Evolutionary conservation across 805 yeast species (phyloP).

Genomic region (Saccharomycopsis vini): DNA sequence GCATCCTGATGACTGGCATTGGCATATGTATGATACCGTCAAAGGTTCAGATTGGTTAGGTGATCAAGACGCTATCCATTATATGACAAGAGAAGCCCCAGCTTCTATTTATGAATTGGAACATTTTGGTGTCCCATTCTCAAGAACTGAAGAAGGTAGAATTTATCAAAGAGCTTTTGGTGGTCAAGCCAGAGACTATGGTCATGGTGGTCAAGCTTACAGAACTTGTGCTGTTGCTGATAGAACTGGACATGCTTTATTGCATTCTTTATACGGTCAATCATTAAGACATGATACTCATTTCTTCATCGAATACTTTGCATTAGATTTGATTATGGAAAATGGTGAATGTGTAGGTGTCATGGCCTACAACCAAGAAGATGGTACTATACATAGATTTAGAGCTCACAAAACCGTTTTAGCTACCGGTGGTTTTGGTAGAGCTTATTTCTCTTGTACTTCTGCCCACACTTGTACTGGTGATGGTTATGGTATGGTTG

Average conservation of each 20-base stretch:
- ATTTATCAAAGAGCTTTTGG: conserved; percentile 99
- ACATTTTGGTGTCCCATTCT: conserved; percentile 97
- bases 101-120: conserved; percentile 91
- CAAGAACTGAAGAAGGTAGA: conserved; percentile 93
- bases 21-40: conserved; percentile 99
- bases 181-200: conserved; percentile 91
- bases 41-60: conserved; percentile 99
- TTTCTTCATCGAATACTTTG: conserved; percentile 95
- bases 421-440: conserved; percentile 98
- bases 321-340: conserved; percentile 87
- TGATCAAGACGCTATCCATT: conserved; percentile 98
- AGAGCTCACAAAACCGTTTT: conserved; percentile 92
- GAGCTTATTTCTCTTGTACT: conserved; percentile 97
- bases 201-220: conserved; percentile 98
- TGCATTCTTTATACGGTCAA: conserved; percentile 95
- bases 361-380: conserved; percentile 96
- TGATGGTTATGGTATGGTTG: conserved; percentile 97
- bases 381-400: conserved; percentile 96
- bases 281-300: conserved; percentile 94
- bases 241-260: conserved; percentile 95
- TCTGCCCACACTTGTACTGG: conserved; percentile 99
- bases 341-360: conserved; percentile 96
- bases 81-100: conserved; percentile 98
- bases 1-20: conserved; percentile 98
- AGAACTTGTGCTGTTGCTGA: conserved; percentile 99